These are phyloP conservation scores for Cicer bijugum DNA, from an alignment of 306 rosid genomes.

Conservation along the genomic window DNA sequence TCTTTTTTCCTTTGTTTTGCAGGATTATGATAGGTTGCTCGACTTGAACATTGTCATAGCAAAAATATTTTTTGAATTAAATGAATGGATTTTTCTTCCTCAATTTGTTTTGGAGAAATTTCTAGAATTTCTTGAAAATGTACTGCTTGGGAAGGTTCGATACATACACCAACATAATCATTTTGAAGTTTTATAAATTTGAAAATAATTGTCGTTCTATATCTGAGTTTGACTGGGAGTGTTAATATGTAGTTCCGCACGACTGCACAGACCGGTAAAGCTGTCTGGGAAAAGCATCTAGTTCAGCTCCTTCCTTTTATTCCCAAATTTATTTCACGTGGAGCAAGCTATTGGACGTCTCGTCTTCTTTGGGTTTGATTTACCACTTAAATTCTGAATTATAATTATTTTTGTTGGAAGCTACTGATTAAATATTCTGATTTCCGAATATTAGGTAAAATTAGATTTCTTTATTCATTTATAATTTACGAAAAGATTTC, in stretches of 20 bases:
- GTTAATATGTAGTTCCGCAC: slow-evolving; percentile 54
- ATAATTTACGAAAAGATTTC: background rate
- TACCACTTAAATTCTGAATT: slow-evolving; percentile 27
- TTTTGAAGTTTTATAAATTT: slow-evolving; percentile 21
- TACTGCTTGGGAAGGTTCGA: slow-evolving; percentile 76
- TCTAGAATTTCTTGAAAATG: slow-evolving; percentile 73
- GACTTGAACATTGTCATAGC: slow-evolving; percentile 63
- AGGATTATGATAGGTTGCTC: slow-evolving; percentile 71
- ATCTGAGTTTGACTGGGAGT: slow-evolving; percentile 28
- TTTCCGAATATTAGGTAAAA: background rate
- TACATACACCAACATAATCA: slow-evolving; percentile 35
- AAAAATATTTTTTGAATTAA: slow-evolving; percentile 70
- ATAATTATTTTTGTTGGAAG: slow-evolving; percentile 6
- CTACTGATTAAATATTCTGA: slow-evolving; percentile 11
- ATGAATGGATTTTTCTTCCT: slow-evolving; percentile 64
- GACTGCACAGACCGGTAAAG: slow-evolving; percentile 54
- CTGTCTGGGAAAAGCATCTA: slow-evolving; percentile 64
- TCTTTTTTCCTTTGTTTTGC: slow-evolving; percentile 44
- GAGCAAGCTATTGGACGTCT: slow-evolving; percentile 58
- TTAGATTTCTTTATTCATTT: slow-evolving; percentile 15
- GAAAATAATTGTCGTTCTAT: slow-evolving; percentile 32
- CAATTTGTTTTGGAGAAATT: slow-evolving; percentile 60
- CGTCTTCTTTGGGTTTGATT: slow-evolving; percentile 83
- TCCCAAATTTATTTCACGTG: slow-evolving; percentile 68
- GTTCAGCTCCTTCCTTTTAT: slow-evolving; percentile 74